A percentile compares a stretch with the other conserved stretches of the same genome.
Evolutionary conservation across 805 yeast species (phyloP).

Genomic region (Metschnikowia matae): DNA sequence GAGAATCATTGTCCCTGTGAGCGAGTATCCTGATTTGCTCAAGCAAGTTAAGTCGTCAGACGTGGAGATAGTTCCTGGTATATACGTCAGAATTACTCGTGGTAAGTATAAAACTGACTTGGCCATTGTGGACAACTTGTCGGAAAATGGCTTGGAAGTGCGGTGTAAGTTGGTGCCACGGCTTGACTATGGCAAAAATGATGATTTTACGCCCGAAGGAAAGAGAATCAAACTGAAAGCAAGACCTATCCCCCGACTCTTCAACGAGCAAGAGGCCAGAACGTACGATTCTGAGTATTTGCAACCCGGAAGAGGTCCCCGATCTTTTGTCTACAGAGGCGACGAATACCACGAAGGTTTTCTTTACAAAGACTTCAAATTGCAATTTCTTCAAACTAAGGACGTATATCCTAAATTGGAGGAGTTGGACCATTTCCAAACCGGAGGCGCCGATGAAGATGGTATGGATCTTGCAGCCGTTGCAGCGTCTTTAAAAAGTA

Average conservation of each 20-base stretch:
- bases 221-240: conserved; percentile 48
- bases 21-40: conserved; percentile 88
- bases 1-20: conserved; percentile 87
- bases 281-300: conserved; percentile 74
- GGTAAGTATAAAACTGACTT: conserved; percentile 92
- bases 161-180: conserved; percentile 90
- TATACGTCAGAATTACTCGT: conserved; percentile 83
- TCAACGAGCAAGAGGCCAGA: conserved; percentile 84
- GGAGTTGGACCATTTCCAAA: conserved; percentile 77
- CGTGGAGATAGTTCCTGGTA: conserved; percentile 84
- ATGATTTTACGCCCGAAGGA: conserved; percentile 48
- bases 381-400: conserved; percentile 76
- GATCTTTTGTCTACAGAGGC: conserved; percentile 66
- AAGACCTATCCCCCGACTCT: conserved; percentile 82
- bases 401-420: conserved; percentile 82
- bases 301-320: conserved; percentile 58
- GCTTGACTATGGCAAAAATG: conserved; percentile 77
- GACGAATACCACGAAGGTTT: conserved; percentile 91
- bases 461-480: conserved; percentile 85
- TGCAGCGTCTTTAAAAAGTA: conserved; percentile 76
- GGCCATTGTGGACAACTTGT: conserved; percentile 87
- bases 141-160: conserved; percentile 95
- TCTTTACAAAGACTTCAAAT: conserved; percentile 77
- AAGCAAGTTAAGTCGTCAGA: conserved; percentile 87
- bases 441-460: conserved; percentile 67